A percentile compares a stretch with the other conserved stretches of the same genome.
Conservation (phyloP, 2,329 filamentous ascomycete genomes). For the Neospermospora avenae region DNA sequence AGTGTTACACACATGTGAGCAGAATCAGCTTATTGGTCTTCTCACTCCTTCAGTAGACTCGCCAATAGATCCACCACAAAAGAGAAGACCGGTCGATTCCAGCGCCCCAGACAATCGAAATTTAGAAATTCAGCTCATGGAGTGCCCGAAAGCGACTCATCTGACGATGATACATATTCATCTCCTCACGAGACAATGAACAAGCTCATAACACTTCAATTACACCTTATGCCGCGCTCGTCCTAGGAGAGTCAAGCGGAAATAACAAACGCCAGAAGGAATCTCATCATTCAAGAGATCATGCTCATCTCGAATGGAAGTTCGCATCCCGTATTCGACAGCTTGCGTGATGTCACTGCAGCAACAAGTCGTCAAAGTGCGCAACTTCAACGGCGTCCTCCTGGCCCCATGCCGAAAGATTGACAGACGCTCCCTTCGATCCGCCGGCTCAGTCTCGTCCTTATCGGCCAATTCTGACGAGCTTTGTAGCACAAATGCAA, state of each 20-base stretch:
- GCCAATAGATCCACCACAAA: background rate
- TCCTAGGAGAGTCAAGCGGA: background rate
- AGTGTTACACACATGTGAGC: background rate
- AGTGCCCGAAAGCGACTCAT: background rate
- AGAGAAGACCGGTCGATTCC: background rate
- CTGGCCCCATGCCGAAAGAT: background rate
- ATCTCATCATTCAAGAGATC: background rate
- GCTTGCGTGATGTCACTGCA: background rate
- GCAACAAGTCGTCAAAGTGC: background rate
- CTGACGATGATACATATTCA: background rate
- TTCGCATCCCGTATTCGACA: background rate
- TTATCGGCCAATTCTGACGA: background rate
- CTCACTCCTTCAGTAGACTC: background rate
- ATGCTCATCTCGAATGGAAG: background rate
- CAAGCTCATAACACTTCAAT: background rate
- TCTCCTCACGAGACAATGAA: background rate
- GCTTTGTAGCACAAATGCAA: background rate
- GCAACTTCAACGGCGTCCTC: background rate
- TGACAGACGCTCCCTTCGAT: constrained; percentile 4
- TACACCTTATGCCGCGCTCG: background rate
- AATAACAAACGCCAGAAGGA: background rate
- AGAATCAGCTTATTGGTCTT: background rate
- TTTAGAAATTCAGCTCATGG: background rate
- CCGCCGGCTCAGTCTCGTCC: too few species aligned
- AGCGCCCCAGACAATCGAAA: background rate